Evolutionary conservation across 768 basidiomycete genomes (phyloP), one percentile per base, ranked within the genome.

Genomic region (Cystobasidium tubakii): DNA sequence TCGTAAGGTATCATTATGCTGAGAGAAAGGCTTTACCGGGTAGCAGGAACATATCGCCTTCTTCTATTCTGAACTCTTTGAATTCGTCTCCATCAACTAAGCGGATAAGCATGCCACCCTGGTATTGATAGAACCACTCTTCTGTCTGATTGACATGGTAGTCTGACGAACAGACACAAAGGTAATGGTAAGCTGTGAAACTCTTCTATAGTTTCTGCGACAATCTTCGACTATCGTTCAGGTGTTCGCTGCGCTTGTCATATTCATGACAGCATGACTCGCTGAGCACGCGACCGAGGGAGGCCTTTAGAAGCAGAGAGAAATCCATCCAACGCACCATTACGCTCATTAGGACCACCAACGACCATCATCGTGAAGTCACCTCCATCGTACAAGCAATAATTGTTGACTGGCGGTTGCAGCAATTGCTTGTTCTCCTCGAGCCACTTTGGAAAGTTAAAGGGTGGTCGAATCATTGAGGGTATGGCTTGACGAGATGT

Each of bases 91-190:
- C 90, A 62, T 92, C 90, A 7, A 79, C 77, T 0, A 91, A 88
- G 74, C 90, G 88, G 25, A 99, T 84, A 1, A 91, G 83, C 93
- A 98, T 97, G 1, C 85, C 87, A 1, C 95, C 95, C 81, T 93
- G 92, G 83, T 94, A 85, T 80, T 99, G 95, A 82, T 93, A 97
- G 82, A 97, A 98, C 94, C 93, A 97, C 82, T 98, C 95, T 89
- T 92, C 92, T 0, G 94, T 97, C 82, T 96, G 88, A 80, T 97
- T 98, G 53, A 96, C 83, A 81, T 98, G 95, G 79, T 92, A 97
- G 82, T 96, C 94, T 66, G 42, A 1, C 1, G 17, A 33, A 25
- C 9, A 60, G n/a, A 55, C 27, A n/a, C n/a, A n/a, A n/a, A n/a
- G n/a, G n/a, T n/a, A n/a, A n/a, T n/a, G n/a, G n/a, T n/a, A n/a